These are phyloP conservation scores for Ambrosiella beaveri DNA, from an alignment of 2,329 filamentous ascomycete genomes.

Conservation along the genomic window DNA sequence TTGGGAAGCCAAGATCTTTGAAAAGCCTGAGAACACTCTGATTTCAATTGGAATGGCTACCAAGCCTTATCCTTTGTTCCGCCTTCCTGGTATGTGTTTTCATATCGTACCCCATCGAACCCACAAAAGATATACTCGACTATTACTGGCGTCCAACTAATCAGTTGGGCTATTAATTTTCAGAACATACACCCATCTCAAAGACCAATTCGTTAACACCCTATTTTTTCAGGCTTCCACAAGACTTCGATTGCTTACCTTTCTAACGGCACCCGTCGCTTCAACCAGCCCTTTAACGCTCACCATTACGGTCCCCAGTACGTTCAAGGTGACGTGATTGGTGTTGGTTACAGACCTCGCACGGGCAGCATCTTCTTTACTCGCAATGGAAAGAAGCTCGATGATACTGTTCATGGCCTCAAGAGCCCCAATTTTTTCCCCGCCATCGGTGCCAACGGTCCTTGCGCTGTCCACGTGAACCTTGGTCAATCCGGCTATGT, in stretches of 20 bases:
- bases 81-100: slow-evolving; percentile 59
- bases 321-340: slow-evolving; percentile 88
- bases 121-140: not conserved
- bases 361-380: slow-evolving; percentile 97
- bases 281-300: slow-evolving; percentile 77
- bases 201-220: not conserved
- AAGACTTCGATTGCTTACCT: slow-evolving; percentile 85
- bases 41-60: slow-evolving; percentile 89
- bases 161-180: too few species aligned
- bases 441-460: slow-evolving; percentile 88
- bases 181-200: too few species aligned
- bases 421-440: slow-evolving; percentile 97
- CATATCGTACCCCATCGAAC: too few species aligned
- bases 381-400: slow-evolving; percentile 90
- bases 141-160: not conserved
- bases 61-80: slow-evolving; percentile 90
- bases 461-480: slow-evolving; percentile 85
- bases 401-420: slow-evolving; percentile 81
- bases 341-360: slow-evolving; percentile 83
- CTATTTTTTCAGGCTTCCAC: slow-evolving; percentile 52
- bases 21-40: slow-evolving; percentile 77
- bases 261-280: slow-evolving; percentile 69
- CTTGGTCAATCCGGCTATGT: slow-evolving; percentile 97
- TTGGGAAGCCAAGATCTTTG: slow-evolving; percentile 97
- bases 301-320: slow-evolving; percentile 68